Percentiles rank a stretch among this genome's conserved stretches.
Conservation (phyloP, 192 early-diverging fungal species). For the Chytriomyces sp. region DNA sequence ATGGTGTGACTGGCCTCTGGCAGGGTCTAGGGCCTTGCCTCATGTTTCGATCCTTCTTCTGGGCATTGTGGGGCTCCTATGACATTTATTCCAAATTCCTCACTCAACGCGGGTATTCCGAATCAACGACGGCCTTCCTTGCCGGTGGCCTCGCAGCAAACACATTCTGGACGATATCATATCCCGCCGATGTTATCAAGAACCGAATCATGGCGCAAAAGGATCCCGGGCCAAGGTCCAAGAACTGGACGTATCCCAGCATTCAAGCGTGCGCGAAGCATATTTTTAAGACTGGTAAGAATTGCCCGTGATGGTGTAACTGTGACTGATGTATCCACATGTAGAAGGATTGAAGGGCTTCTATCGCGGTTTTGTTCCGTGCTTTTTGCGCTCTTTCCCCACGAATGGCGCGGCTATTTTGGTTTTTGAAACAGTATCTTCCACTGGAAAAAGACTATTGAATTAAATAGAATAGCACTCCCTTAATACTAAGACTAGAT, state of each 20-base stretch:
- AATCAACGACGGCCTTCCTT: slow-evolving; percentile 43
- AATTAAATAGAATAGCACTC: slow-evolving; percentile 4
- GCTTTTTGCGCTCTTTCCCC: slow-evolving; percentile 89
- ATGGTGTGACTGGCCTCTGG: slow-evolving; percentile 81
- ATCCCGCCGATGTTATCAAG: slow-evolving; percentile 87
- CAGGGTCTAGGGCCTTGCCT: slow-evolving; percentile 84
- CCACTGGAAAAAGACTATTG: slow-evolving; percentile 22
- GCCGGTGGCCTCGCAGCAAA: slow-evolving; percentile 80
- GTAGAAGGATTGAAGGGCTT: slow-evolving; percentile 81
- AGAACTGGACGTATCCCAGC: slow-evolving; percentile 55
- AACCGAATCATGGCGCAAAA: slow-evolving; percentile 93
- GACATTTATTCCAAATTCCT: slow-evolving; percentile 62
- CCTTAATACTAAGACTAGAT: too few relatives aligned
- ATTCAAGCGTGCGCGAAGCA: slow-evolving; percentile 55
- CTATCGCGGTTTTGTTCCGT: slow-evolving; percentile 87
- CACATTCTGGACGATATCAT: slow-evolving; percentile 85
- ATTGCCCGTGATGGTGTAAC: too few relatives aligned
- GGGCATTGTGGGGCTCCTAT: slow-evolving; percentile 70
- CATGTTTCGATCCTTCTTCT: slow-evolving; percentile 85
- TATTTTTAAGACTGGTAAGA: slow-evolving; percentile 40
- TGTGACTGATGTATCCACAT: too few relatives aligned
- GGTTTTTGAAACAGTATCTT: slow-evolving; percentile 71
- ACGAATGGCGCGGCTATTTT: slow-evolving; percentile 95
- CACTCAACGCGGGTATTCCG: slow-evolving; percentile 42
- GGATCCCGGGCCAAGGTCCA: slow-evolving; percentile 23